Base-by-base conservation (phyloP, 495 filamentous ascomycete genomes). In the Penicillium atrosanguineum region DNA sequence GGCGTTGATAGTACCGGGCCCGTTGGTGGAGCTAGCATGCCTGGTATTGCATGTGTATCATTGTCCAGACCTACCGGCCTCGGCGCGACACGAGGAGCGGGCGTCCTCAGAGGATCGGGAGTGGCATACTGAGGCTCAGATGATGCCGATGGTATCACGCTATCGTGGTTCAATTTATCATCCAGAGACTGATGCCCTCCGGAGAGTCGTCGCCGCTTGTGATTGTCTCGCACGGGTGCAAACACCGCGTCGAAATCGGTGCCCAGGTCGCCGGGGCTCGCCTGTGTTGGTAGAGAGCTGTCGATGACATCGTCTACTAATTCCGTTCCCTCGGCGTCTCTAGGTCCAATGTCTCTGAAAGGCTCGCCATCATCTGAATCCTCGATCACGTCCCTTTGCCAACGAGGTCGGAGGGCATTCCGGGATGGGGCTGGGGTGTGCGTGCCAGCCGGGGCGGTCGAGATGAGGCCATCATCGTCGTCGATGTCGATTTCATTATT, bases 371-470 rank as follows among this genome's bases (percentile, higher is more conserved):
- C 60, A 7, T 64, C 63, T 0, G 54, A 65, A 23, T 74, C 73
- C 40, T 73, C 67, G n/a, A 76, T 74, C n/a, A 61, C 53, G 2
- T 74, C 71, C 43, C 57, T 55, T 29, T 34, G 69, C 8, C 58
- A 56, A 39, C 52, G 58, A n/a, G 64, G 41, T 40, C 52, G 44
- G n/a, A 36, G 31, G 9, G 29, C 25, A 15, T 11, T 48, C 9
- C 31, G 43, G 5, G 56, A 44, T 18, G 50, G 49, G 28, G 34
- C 56, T 12, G 46, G 52, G 16, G 21, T 58, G 45, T 18, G 34
- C 15, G 53, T 28, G 3, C 47, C 46, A 0, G 7, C 7, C 7
- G 61, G 47, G 1, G 54, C 61, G 7, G 57, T 67, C 15, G 62
- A 56, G 14, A 58, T 39, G 6, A 56, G 47, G 8, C 47, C 58